Evolutionary conservation across 225 moss, liverwort and hornwort species (phyloP), one percentile per base, ranked within the genome.

Genomic region (Polytrichum commune): DNA sequence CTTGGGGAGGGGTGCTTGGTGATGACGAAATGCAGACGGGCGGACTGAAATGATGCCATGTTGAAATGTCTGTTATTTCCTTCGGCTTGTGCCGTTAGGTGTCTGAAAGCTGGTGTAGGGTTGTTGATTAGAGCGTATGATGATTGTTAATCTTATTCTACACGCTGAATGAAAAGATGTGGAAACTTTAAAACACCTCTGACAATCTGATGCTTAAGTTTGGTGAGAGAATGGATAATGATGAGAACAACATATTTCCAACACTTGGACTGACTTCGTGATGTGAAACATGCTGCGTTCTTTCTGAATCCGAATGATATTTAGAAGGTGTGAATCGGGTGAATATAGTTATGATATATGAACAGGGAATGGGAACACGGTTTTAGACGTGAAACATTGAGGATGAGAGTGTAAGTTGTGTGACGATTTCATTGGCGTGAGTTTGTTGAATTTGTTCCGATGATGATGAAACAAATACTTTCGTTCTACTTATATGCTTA

Each of bases 41-140:
- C 61, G 61, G 61, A 62, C 61, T 62, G 25, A 86, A 86, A 58
- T 86, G 82, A 86, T 82, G 82, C 77, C 82, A n/a, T 80, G 85
- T 82, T 62, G 85, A 86, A 30, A 67, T 9, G 82, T 86, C 77
- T 86, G 82, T 86, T 53, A 27, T 2, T 1, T 8, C 70, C 75
- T 61, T 22, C 4, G 16, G 72, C 63, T 24, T 24, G 25, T 54
- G 63, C 53, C 1, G 64, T 53, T 60, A 73, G 79, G 72, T 63
- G 26, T 7, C 77, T 86, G 86, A 86, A 68, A 86, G 77, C 66
- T 67, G 6, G 24, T 32, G 2, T 30, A 6, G 1, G 13, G 2
- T 18, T 1, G 5, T 29, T 5, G 5, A 4, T 62, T n/a, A 27
- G 1, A 62, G 24, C 8, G 26, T 27, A 72, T 7, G 77, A 84